These are phyloP conservation scores for Didymella pinodella DNA, from an alignment of 2,329 filamentous ascomycete species.

Conservation along the genomic window DNA sequence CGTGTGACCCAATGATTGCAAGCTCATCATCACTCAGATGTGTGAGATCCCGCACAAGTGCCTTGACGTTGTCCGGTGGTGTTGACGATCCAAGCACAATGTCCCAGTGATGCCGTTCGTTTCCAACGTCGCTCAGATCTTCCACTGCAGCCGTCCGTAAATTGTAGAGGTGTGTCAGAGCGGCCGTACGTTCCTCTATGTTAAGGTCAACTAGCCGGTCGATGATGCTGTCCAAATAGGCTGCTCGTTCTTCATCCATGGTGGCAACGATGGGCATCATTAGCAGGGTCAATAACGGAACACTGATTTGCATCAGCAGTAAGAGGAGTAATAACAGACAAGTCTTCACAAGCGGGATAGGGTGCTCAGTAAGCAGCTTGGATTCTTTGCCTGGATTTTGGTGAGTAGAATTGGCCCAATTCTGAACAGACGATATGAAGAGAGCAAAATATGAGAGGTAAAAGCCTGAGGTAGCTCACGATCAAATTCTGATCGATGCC, in stretches of 20 bases:
- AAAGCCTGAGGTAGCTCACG: not conserved
- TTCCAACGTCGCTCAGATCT: slow-evolving; percentile 5
- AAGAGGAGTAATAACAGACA: too few relatives aligned
- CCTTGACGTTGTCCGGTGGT: not conserved
- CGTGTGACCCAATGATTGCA: not conserved
- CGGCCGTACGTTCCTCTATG: slow-evolving; percentile 4
- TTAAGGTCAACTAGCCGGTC: slow-evolving; percentile 7
- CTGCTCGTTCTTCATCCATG: slow-evolving; percentile 7
- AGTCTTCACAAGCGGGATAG: not conserved
- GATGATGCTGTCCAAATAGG: slow-evolving; percentile 5
- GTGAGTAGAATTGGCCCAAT: not conserved
- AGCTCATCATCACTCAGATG: slow-evolving; percentile 13
- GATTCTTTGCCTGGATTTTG: not conserved
- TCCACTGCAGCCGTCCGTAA: slow-evolving; percentile 17
- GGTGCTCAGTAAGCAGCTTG: not conserved
- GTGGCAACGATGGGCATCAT: not conserved
- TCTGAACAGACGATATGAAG: not conserved
- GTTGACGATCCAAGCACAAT: not conserved
- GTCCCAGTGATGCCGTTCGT: slow-evolving; percentile 6
- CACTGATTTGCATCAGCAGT: not conserved
- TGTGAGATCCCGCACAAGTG: slow-evolving; percentile 9
- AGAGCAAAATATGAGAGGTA: not conserved
- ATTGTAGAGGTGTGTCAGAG: slow-evolving; percentile 18
- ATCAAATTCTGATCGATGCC: not conserved
- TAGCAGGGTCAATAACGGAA: not conserved